Evolutionary conservation across 2,329 filamentous ascomycete genomes (phyloP).

Genomic region (Colletotrichum sp.): DNA sequence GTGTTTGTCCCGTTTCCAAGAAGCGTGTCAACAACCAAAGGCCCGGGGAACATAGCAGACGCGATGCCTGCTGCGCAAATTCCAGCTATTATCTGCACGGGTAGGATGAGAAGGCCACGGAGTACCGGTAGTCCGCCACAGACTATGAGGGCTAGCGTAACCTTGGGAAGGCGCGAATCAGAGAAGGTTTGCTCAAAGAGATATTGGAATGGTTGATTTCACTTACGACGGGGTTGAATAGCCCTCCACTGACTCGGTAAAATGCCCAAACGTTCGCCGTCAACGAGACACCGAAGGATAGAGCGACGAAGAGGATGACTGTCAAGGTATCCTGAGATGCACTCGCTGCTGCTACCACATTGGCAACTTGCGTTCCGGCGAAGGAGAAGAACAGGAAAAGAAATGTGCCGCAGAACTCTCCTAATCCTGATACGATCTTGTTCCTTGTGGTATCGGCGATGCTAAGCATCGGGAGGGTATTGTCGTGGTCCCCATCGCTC

Average conservation of each 20-base stretch:
- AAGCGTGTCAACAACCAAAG: constrained; percentile 59
- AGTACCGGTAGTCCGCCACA: constrained; percentile 60
- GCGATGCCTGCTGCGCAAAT: constrained; percentile 65
- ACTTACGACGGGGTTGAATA: constrained; percentile 57
- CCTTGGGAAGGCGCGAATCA: constrained; percentile 28
- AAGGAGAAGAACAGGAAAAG: constrained; percentile 54
- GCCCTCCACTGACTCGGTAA: constrained; percentile 56
- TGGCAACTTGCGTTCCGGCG: constrained; percentile 42
- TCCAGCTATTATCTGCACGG: constrained; percentile 62
- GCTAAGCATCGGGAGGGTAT: constrained; percentile 10
- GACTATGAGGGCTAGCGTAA: constrained; percentile 65
- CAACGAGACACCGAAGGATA: constrained; percentile 54
- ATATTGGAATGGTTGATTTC: not conserved
- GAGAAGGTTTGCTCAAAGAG: not conserved
- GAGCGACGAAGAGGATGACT: constrained; percentile 52
- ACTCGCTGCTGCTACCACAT: not conserved
- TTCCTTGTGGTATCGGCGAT: constrained; percentile 29
- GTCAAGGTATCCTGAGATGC: constrained; percentile 29
- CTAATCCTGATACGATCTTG: constrained; percentile 45
- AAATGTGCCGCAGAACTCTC: constrained; percentile 59
- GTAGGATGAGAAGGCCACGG: constrained; percentile 56
- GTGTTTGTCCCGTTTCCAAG: constrained; percentile 56
- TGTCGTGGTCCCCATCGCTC: not conserved
- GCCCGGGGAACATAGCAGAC: constrained; percentile 61
- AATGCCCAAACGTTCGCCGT: constrained; percentile 62